Conservation (phyloP, 768 basidiomycete species). For the Rhodocollybia butyracea region DNA sequence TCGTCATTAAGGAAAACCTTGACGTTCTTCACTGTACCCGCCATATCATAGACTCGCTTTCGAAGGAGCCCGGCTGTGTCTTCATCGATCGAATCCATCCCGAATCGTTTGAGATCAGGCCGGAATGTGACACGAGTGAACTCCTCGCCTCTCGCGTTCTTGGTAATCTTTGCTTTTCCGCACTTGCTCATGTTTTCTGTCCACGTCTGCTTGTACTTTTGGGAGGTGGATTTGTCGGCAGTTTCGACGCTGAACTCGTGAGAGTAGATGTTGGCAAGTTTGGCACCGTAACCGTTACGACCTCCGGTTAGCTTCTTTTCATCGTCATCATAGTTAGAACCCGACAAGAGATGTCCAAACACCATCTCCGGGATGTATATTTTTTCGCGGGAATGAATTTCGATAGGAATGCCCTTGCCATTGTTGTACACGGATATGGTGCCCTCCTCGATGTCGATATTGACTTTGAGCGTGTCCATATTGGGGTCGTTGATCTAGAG, state of each 20-base stretch:
- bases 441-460: constrained; percentile 77
- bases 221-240: constrained; percentile 77
- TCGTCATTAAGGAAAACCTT: constrained; percentile 95
- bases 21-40: constrained; percentile 89
- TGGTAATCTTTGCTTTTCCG: constrained; percentile 90
- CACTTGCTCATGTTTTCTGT: constrained; percentile 89
- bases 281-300: constrained; percentile 97
- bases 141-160: constrained; percentile 83
- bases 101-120: constrained; percentile 89
- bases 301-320: constrained; percentile 99
- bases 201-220: constrained; percentile 97
- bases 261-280: constrained; percentile 97
- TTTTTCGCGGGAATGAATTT: constrained; percentile 89
- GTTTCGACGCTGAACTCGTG: constrained; percentile 95
- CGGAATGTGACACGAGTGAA: constrained; percentile 92
- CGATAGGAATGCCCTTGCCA: constrained; percentile 94
- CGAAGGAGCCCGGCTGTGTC: constrained; percentile 86
- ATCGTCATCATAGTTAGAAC: constrained; percentile 97
- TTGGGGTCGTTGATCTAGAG: constrained; percentile 81
- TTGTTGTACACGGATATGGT: constrained; percentile 94
- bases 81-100: constrained; percentile 87
- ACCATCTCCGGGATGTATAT: constrained; percentile 97
- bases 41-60: constrained; percentile 96
- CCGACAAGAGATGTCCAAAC: constrained; percentile 91
- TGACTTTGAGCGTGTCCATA: constrained; percentile 92